phyloP scores from a whole-genome alignment of 2,329 filamentous ascomycete genomes.

The Colletotrichum falcatum region DNA sequence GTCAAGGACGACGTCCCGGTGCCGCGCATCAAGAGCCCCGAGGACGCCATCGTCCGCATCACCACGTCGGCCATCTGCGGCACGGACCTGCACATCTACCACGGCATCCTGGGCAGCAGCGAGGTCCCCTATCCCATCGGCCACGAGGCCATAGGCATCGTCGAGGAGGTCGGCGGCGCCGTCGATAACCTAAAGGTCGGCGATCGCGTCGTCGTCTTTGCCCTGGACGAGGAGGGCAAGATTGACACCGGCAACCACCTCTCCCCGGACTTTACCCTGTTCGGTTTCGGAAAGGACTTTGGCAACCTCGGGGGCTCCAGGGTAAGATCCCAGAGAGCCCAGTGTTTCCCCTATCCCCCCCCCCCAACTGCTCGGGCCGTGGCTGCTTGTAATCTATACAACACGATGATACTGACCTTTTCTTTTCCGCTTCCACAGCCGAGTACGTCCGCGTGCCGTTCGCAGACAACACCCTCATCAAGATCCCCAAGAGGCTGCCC shows the following conservation, averaged over 20 bases:
- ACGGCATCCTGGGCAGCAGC: slow-evolving; percentile 43
- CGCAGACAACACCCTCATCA: slow-evolving; percentile 74
- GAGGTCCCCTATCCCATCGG: slow-evolving; percentile 47
- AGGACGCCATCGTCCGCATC: slow-evolving; percentile 52
- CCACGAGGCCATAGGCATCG: slow-evolving; percentile 57
- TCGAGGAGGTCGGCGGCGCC: slow-evolving; percentile 50
- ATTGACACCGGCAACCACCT: background rate
- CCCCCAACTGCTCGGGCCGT: too few species aligned
- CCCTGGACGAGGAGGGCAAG: slow-evolving; percentile 43
- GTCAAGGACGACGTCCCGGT: slow-evolving; percentile 40
- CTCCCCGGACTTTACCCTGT: background rate
- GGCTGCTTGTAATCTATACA: background rate
- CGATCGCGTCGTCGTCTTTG: slow-evolving; percentile 54
- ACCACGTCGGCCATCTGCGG: slow-evolving; percentile 52
- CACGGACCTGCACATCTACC: slow-evolving; percentile 51
- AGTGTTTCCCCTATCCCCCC: too few species aligned
- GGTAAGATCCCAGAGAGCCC: background rate
- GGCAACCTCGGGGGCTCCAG: slow-evolving; percentile 30
- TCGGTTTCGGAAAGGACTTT: slow-evolving; percentile 18
- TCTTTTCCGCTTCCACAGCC: slow-evolving; percentile 39
- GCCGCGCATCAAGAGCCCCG: slow-evolving; percentile 39
- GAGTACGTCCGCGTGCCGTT: slow-evolving; percentile 73
- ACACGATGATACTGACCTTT: background rate
- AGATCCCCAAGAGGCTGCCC: slow-evolving; percentile 71
- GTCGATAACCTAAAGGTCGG: slow-evolving; percentile 51